Conservation (phyloP, 805 yeast species). For the Saccharomycopsis malanga region DNA sequence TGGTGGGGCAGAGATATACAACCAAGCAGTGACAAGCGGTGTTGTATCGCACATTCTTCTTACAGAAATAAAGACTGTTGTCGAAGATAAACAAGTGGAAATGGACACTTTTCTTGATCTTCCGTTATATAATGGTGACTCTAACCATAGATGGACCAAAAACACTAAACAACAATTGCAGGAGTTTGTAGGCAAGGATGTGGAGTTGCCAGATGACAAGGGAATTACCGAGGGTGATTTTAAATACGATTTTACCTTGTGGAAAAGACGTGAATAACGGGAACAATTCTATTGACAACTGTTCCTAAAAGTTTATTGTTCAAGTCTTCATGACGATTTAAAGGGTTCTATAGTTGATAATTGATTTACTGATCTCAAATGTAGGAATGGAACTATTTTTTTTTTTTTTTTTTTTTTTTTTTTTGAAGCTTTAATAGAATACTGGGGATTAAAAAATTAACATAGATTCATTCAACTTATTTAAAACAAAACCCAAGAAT, state of each 20-base stretch:
- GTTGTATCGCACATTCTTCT: slow-evolving; percentile 51
- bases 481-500: too few relatives aligned
- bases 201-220: slow-evolving; percentile 24
- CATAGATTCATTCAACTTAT: too few relatives aligned
- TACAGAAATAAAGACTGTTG: slow-evolving; percentile 60
- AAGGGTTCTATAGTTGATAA: too few relatives aligned
- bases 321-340: too few relatives aligned
- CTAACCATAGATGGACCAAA: slow-evolving; percentile 8
- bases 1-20: slow-evolving; percentile 89
- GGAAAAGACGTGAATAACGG: too few relatives aligned
- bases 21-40: slow-evolving; percentile 39
- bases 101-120: slow-evolving; percentile 56
- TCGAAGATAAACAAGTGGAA: slow-evolving; percentile 33
- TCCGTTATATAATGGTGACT: neutral
- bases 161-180: slow-evolving; percentile 38
- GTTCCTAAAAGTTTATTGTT: too few relatives aligned
- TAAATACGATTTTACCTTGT: slow-evolving; percentile 54
- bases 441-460: too few relatives aligned
- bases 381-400: too few relatives aligned
- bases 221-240: slow-evolving; percentile 42
- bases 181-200: slow-evolving; percentile 31
- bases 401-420: too few relatives aligned
- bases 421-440: too few relatives aligned
- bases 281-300: too few relatives aligned
- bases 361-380: too few relatives aligned